These are phyloP conservation scores for Dothistroma pini DNA, from an alignment of 2,329 filamentous ascomycete genomes.

Conservation along the genomic window DNA sequence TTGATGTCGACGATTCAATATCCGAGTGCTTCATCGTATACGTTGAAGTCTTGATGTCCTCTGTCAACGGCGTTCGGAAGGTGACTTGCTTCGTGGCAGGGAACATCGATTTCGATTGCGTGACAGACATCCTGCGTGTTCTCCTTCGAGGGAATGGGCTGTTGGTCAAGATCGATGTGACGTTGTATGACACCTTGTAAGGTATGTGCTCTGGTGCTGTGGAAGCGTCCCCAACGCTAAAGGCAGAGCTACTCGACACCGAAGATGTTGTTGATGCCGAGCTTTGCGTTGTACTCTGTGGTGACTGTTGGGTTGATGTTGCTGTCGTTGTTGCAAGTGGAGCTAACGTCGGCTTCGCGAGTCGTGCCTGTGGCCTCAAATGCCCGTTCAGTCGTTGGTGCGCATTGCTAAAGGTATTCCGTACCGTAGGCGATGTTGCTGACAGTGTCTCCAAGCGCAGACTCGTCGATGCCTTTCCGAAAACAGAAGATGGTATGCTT, in stretches of 20 bases:
- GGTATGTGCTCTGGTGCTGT: conserved; percentile 34
- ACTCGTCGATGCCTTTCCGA: conserved; percentile 53
- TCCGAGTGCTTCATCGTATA: conserved; percentile 57
- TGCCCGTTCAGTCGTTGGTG: conserved; percentile 43
- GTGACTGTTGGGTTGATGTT: conserved; percentile 11
- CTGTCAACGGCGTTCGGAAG: conserved; percentile 54
- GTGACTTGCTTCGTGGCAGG: conserved; percentile 56
- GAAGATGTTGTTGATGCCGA: conserved; percentile 40
- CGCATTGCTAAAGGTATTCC: conserved; percentile 61
- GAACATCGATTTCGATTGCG: conserved; percentile 46
- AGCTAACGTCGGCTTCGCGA: conserved; percentile 36
- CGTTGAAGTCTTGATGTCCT: conserved; percentile 55
- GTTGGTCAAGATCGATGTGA: conserved; percentile 46
- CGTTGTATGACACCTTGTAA: conserved; percentile 46
- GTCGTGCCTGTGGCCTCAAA: conserved; percentile 2
- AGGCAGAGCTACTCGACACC: conserved; percentile 27
- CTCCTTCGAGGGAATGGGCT: conserved; percentile 38
- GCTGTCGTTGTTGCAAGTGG: conserved; percentile 24
- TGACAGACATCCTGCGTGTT: conserved; percentile 21
- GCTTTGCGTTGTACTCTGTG: conserved; percentile 9
- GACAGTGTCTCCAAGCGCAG: conserved; percentile 53
- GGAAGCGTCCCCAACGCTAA: conserved; percentile 28
- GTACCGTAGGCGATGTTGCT: conserved; percentile 56
- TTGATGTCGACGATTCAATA: conserved; percentile 41
- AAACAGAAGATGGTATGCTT: conserved; percentile 42